Conservation (phyloP, 2,329 filamentous ascomycete genomes). For the Falciphora oryzae region DNA sequence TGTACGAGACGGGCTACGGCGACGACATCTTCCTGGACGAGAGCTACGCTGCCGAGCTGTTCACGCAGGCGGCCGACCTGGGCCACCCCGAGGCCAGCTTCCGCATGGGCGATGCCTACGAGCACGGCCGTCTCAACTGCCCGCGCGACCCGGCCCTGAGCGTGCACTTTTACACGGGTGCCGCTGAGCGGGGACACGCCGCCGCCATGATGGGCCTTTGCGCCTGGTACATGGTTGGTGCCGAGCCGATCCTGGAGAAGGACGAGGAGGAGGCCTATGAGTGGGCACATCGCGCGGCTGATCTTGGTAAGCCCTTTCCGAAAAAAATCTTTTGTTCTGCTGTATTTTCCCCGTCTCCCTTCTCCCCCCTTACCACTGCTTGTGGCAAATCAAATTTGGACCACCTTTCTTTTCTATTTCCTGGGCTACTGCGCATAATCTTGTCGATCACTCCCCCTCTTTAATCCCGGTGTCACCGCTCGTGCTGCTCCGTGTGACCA, state of each 20-base stretch:
- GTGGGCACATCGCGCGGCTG: slow-evolving; percentile 85
- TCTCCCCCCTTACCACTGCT: too few relatives aligned
- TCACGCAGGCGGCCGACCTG: slow-evolving; percentile 89
- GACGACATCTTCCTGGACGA: slow-evolving; percentile 91
- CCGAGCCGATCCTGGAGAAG: slow-evolving; percentile 84
- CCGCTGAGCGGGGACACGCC: slow-evolving; percentile 77
- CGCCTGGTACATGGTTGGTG: slow-evolving; percentile 97
- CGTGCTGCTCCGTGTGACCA: background rate
- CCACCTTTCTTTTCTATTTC: slow-evolving; percentile 4
- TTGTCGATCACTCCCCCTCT: background rate
- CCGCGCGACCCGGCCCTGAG: slow-evolving; percentile 87
- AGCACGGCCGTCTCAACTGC: slow-evolving; percentile 82
- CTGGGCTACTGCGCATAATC: background rate
- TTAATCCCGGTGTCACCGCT: background rate
- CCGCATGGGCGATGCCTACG: slow-evolving; percentile 92
- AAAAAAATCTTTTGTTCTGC: too few relatives aligned
- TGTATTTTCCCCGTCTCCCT: too few relatives aligned
- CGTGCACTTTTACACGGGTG: slow-evolving; percentile 94
- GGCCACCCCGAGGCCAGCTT: slow-evolving; percentile 83
- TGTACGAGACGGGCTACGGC: slow-evolving; percentile 91
- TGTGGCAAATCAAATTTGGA: too few relatives aligned
- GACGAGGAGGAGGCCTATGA: slow-evolving; percentile 96
- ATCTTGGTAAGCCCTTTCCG: slow-evolving; percentile 61
- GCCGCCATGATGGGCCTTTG: slow-evolving; percentile 97
- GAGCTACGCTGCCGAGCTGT: slow-evolving; percentile 84